Percentiles rank a stretch among this genome's conserved stretches.
These are phyloP conservation scores for Cyclanthera cordifolia DNA, from an alignment of 306 rosid species.

Conservation along the genomic window DNA sequence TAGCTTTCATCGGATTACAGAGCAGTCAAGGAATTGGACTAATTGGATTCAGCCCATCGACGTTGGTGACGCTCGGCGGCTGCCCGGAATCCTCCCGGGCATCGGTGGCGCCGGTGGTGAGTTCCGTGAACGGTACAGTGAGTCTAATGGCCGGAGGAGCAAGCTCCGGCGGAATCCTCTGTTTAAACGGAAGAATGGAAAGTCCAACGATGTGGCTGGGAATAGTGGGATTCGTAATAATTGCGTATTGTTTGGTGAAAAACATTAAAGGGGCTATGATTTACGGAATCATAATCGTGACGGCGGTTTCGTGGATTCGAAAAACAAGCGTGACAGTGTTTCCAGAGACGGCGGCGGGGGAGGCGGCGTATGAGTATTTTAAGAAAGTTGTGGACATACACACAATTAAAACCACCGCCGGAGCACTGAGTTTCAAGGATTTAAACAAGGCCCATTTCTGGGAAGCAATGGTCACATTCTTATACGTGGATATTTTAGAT, in stretches of 20 bases:
- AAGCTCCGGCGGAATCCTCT: slow-evolving; percentile 46
- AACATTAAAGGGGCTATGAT: slow-evolving; percentile 86
- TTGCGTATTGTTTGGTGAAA: slow-evolving; percentile 59
- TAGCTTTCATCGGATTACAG: slow-evolving; percentile 85
- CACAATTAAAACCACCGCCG: slow-evolving; percentile 59
- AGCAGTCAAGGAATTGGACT: slow-evolving; percentile 77
- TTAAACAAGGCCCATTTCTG: slow-evolving; percentile 56
- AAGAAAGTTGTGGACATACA: slow-evolving; percentile 74
- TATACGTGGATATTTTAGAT: slow-evolving; percentile 78
- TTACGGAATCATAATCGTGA: slow-evolving; percentile 76
- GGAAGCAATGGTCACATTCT: slow-evolving; percentile 76
- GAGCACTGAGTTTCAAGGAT: slow-evolving; percentile 58
- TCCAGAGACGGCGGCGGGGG: slow-evolving; percentile 43
- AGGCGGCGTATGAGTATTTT: slow-evolving; percentile 51
- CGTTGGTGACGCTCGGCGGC: slow-evolving; percentile 57
- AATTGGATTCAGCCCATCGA: slow-evolving; percentile 62
- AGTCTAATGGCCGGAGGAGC: slow-evolving; percentile 43
- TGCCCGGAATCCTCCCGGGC: slow-evolving; percentile 50
- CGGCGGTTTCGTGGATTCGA: slow-evolving; percentile 82
- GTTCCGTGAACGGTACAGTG: slow-evolving; percentile 49
- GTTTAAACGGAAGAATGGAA: slow-evolving; percentile 57
- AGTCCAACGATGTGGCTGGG: slow-evolving; percentile 95
- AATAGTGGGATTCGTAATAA: slow-evolving; percentile 65
- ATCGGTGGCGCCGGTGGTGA: slow-evolving; percentile 49
- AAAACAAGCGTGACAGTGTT: slow-evolving; percentile 67